Evolutionary conservation across 805 yeast species (phyloP).

Genomic region (Huiozyma sinensis): DNA sequence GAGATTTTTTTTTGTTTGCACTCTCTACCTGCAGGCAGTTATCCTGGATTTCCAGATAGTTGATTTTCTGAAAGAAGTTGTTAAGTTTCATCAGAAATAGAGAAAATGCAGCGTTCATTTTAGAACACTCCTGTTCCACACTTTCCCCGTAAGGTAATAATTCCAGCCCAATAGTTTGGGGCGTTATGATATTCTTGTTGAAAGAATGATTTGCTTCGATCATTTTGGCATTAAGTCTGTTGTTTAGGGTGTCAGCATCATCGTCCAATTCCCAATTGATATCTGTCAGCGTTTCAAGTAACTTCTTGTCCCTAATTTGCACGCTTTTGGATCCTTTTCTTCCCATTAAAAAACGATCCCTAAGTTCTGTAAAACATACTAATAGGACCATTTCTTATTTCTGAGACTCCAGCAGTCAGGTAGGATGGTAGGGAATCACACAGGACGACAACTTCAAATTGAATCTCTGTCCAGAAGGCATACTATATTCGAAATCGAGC

Average conservation of each 20-base stretch:
- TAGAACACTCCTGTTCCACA: conserved; percentile 44
- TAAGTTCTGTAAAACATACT: too few species aligned
- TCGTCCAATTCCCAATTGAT: conserved; percentile 67
- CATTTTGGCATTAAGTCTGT: conserved; percentile 48
- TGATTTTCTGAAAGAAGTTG: conserved; percentile 56
- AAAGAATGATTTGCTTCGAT: conserved; percentile 52
- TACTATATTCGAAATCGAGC: too few species aligned
- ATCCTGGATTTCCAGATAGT: conserved; percentile 60
- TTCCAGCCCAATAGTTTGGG: conserved; percentile 35
- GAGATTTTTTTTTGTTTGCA: conserved; percentile 60
- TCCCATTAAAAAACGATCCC: too few species aligned
- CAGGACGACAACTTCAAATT: too few species aligned
- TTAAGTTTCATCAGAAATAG: conserved; percentile 51
- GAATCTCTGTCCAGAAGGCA: too few species aligned
- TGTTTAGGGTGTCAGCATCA: conserved; percentile 46
- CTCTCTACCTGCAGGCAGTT: conserved; percentile 77
- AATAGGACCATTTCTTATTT: too few species aligned
- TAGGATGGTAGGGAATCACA: too few species aligned
- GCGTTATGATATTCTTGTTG: conserved; percentile 42
- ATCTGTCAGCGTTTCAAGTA: conserved; percentile 57
- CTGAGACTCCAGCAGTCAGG: too few species aligned
- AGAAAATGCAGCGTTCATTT: conserved; percentile 43
- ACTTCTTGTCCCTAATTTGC: conserved; percentile 29
- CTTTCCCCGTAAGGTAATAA: conserved; percentile 33
- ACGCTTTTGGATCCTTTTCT: conserved; percentile 12